Percentiles rank a stretch among this genome's conserved stretches.
Conservation (phyloP, 176 grass and related monocot genomes). For the Raddia distichophylla region DNA sequence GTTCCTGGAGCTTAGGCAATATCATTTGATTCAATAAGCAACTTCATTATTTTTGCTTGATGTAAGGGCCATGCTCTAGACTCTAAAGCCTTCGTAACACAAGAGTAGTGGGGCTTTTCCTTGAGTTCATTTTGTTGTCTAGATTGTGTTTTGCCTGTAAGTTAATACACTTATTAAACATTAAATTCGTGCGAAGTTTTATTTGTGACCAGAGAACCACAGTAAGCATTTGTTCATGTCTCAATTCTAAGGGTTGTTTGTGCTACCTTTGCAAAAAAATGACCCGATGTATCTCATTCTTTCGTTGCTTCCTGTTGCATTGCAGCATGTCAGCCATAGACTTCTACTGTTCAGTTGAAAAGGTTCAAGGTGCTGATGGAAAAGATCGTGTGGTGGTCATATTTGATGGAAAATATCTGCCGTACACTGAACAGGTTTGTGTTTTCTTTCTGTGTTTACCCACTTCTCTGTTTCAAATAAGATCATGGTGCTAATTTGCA, state of each 20-base stretch:
- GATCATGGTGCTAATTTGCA: not conserved
- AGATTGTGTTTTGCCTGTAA: not conserved
- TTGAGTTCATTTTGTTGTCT: not conserved
- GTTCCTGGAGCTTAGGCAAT: not conserved
- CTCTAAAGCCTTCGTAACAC: not conserved
- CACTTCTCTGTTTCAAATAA: not conserved
- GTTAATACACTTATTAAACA: not conserved
- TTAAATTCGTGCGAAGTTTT: not conserved
- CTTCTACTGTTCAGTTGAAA: conserved; percentile 93
- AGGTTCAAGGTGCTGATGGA: conserved; percentile 80
- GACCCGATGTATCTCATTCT: not conserved
- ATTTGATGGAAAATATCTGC: conserved; percentile 96
- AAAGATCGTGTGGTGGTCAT: conserved; percentile 86
- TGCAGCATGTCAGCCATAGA: conserved; percentile 95
- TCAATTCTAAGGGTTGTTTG: not conserved
- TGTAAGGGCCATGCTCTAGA: no score
- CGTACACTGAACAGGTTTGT: conserved; percentile 86
- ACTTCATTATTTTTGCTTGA: not conserved
- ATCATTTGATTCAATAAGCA: not conserved
- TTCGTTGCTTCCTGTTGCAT: conserved; percentile 29
- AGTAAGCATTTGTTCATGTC: not conserved
- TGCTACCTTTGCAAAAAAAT: not conserved
- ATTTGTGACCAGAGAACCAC: not conserved
- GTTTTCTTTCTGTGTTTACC: not conserved
- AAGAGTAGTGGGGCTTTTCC: not conserved